Conservation (phyloP, 31 red algal species). For the Asparagopsis taxiformis region DNA sequence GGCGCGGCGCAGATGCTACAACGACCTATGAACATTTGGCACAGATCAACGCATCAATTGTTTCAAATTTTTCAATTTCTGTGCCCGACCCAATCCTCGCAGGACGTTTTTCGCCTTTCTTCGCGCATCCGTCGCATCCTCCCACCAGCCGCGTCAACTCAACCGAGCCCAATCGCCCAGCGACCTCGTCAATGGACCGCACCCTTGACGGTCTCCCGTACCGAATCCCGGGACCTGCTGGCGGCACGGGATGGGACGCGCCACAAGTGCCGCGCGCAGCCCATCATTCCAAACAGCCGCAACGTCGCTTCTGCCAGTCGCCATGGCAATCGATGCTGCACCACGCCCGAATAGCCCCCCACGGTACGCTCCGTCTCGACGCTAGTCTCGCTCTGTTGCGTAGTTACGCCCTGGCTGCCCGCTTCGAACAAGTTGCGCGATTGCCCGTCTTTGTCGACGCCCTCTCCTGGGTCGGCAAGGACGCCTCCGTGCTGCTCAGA, state of each 20-base stretch:
- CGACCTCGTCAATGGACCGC: slow-evolving; percentile 15
- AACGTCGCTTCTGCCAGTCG: slow-evolving; percentile 8
- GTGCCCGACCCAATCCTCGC: too few relatives aligned
- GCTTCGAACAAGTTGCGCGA: background rate
- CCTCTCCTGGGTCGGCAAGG: slow-evolving; percentile 12
- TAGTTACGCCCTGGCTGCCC: slow-evolving; percentile 3
- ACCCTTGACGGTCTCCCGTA: slow-evolving; percentile 22
- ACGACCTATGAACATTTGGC: too few relatives aligned
- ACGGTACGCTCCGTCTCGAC: background rate
- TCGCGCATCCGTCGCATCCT: too few relatives aligned
- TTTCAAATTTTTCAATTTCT: too few relatives aligned
- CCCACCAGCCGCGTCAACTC: too few relatives aligned
- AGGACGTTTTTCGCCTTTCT: too few relatives aligned
- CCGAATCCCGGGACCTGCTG: slow-evolving; percentile 31
- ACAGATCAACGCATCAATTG: too few relatives aligned
- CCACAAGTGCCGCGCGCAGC: background rate
- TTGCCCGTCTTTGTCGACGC: slow-evolving; percentile 14
- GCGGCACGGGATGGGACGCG: background rate
- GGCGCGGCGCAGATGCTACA: too few relatives aligned
- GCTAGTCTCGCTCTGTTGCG: slow-evolving; percentile 12
- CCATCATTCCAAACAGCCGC: background rate
- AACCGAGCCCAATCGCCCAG: too few relatives aligned
- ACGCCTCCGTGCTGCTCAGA: slow-evolving; percentile 4
- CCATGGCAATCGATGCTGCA: slow-evolving; percentile 10
- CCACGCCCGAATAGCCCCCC: slow-evolving; percentile 1